Base-by-base conservation (phyloP, 495 filamentous ascomycete genomes). In the Oidiodendron maius region DNA sequence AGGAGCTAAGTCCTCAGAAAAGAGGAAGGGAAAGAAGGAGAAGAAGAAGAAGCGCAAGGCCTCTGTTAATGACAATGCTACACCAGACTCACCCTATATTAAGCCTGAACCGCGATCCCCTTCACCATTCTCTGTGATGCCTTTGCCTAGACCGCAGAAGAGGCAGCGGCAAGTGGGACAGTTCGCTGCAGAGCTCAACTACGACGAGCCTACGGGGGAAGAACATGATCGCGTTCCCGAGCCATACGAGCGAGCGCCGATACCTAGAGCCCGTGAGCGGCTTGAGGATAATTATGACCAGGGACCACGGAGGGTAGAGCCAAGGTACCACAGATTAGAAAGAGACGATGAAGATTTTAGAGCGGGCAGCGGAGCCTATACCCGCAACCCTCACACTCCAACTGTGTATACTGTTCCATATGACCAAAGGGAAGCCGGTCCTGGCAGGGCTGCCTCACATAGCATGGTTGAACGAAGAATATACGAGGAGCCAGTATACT, bases 71-170 rank as follows among this genome's bases (percentile, higher is more conserved):
- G 47, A 58, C 3, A 40, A 13, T 35, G 55, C 60, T 63, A 55
- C 62, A 53, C 52, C 72, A 65, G 65, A 56, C 11, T 74, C 71
- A 21, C 74, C 85, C 6, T 78, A 78, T 57, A 89, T 96, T 60
- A 96, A 96, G 60, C 77, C 84, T 51, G 91, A 96, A 62, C 90
- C 90, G 6, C 73, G 84, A 11, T 95, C 90, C 1, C 87, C 87
- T 2, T 88, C 87, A 16, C 87, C 85, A 12, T 71, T 87, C 41
- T 66, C 72, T 38, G 76, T 77, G 46, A 70, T 71, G 25, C 71
- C 67, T 25, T 71, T 70, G 42, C 60, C 69, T 34, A 67, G 73
- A 30, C 74, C 76, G 4, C 60, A 62, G 38, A 78, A 77, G 52
- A 68, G 75, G 36, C 67, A 77, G 38, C 73, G 74, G 51, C 74